A percentile compares a stretch with the other conserved stretches of the same genome.
Conservation (phyloP, 257 asterid species). For the Mitragyna speciosa region DNA sequence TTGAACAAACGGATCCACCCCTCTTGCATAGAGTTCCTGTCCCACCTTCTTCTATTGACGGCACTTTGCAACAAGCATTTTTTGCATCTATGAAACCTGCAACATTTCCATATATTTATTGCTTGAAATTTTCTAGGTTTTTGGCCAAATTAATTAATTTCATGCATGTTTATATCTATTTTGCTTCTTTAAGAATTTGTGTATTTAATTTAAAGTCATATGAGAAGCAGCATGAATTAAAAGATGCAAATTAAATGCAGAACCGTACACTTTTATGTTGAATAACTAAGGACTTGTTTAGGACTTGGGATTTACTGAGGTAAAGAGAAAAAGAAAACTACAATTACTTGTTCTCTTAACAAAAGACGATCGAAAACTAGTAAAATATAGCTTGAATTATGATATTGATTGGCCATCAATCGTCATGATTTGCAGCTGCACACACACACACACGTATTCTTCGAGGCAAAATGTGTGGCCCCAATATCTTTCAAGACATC, state of each 20-base stretch:
- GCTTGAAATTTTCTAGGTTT: neutral
- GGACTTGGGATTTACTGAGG: too few species aligned
- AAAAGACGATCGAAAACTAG: too few species aligned
- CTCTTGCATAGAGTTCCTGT: slow-evolving; percentile 45
- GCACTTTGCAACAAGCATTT: slow-evolving; percentile 57
- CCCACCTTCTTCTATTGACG: slow-evolving; percentile 41
- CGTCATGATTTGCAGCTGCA: too few species aligned
- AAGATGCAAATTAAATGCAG: neutral
- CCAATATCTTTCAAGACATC: too few species aligned
- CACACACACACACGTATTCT: too few species aligned
- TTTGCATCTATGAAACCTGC: slow-evolving; percentile 46
- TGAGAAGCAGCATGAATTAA: neutral
- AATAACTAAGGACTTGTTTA: neutral
- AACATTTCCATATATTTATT: neutral
- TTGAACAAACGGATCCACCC: slow-evolving; percentile 49
- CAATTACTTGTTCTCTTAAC: too few species aligned
- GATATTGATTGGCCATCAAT: too few species aligned
- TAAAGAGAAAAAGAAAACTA: too few species aligned
- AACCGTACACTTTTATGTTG: neutral
- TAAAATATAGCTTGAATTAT: too few species aligned
- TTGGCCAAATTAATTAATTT: neutral
- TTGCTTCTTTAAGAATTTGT: too few species aligned
- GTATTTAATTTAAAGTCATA: neutral
- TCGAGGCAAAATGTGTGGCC: too few species aligned
- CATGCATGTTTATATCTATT: neutral